Evolutionary conservation across 768 basidiomycete genomes (phyloP).

Genomic region (Tricholoma hemisulphureum): DNA sequence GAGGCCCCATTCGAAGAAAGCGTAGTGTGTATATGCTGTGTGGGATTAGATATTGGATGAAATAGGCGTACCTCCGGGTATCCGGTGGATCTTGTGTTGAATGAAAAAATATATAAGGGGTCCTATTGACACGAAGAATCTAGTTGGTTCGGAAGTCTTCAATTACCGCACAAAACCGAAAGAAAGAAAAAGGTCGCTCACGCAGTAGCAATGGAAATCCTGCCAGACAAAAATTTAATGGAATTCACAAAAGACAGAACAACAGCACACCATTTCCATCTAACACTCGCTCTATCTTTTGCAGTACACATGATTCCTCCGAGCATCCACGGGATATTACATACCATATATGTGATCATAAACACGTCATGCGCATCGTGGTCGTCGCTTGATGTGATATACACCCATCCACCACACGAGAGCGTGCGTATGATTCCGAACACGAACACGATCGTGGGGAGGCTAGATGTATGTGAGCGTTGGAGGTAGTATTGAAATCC

Average conservation of each 20-base stretch:
- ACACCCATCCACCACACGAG: conserved; percentile 90
- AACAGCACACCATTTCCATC: conserved; percentile 49
- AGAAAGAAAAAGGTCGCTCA: conserved; percentile 35
- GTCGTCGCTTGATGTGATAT: conserved; percentile 80
- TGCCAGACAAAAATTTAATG: conserved; percentile 26
- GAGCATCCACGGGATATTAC: conserved; percentile 88
- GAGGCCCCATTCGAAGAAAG: conserved; percentile 86
- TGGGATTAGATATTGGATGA: background rate
- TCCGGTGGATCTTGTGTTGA: conserved; percentile 75
- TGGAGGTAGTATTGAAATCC: conserved; percentile 62
- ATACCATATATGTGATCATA: conserved; percentile 85
- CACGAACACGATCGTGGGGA: conserved; percentile 54
- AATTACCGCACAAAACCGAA: too few relatives aligned
- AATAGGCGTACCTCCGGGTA: conserved; percentile 66
- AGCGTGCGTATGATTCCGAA: conserved; percentile 72
- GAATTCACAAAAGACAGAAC: background rate
- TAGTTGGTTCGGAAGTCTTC: conserved; percentile 25
- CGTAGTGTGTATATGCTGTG: conserved; percentile 80
- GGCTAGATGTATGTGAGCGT: conserved; percentile 37
- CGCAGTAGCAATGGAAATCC: conserved; percentile 53
- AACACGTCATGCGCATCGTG: conserved; percentile 82
- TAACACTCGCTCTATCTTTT: conserved; percentile 34
- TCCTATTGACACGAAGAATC: conserved; percentile 68
- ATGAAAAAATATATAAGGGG: conserved; percentile 84
- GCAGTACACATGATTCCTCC: conserved; percentile 61